Evolutionary conservation across 345 rosid genomes (phyloP).

Genomic region (Mercurialis annua): DNA sequence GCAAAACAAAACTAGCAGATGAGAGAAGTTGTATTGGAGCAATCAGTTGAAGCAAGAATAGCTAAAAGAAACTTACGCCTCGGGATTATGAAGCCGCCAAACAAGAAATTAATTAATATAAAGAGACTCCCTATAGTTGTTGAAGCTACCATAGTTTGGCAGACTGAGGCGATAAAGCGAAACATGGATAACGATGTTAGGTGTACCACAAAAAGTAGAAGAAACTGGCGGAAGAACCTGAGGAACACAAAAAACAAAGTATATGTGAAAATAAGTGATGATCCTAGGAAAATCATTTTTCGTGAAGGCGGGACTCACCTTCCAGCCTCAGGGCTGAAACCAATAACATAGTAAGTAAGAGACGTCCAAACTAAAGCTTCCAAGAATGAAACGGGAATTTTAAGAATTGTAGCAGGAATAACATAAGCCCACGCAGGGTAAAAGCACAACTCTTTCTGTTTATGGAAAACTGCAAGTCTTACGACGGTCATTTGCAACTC

Average conservation of each 20-base stretch:
- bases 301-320: slow-evolving; percentile 37
- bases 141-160: slow-evolving; percentile 49
- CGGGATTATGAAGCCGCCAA: slow-evolving; percentile 62
- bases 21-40: background rate
- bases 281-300: background rate
- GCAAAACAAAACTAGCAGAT: slow-evolving; percentile 22
- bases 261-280: background rate
- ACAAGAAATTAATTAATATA: slow-evolving; percentile 39
- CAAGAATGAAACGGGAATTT: slow-evolving; percentile 50
- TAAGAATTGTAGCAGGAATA: slow-evolving; percentile 47
- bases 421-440: slow-evolving; percentile 76
- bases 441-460: slow-evolving; percentile 52
- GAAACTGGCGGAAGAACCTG: slow-evolving; percentile 68
- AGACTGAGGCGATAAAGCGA: slow-evolving; percentile 58
- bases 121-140: slow-evolving; percentile 46
- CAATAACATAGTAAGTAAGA: slow-evolving; percentile 72
- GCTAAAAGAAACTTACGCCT: slow-evolving; percentile 35
- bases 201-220: slow-evolving; percentile 58
- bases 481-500: slow-evolving; percentile 47
- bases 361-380: slow-evolving; percentile 56
- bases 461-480: slow-evolving; percentile 54
- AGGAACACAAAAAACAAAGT: background rate
- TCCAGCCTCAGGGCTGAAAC: slow-evolving; percentile 64
- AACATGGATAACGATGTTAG: slow-evolving; percentile 63
- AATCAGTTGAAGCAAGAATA: background rate